Conservation (phyloP, 768 basidiomycete species). For the Leccinum disarticulatum region DNA sequence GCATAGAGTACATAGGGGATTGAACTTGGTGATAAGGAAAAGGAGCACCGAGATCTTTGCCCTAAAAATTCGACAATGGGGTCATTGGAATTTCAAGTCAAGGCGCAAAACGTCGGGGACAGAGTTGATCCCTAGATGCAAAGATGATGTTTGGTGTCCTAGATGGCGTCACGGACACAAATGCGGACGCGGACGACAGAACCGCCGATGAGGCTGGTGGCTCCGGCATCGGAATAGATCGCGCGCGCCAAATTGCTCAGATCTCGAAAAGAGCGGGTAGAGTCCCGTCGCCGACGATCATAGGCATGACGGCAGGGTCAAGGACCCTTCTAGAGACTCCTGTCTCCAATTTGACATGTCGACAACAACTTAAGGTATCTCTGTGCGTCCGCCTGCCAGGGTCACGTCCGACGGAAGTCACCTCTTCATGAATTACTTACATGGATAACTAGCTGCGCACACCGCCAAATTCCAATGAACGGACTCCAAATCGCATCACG, state of each 20-base stretch:
- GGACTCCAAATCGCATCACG: neutral
- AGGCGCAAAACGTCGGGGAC: neutral
- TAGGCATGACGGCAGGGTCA: neutral
- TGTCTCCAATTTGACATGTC: neutral
- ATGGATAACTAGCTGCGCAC: neutral
- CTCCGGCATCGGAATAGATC: neutral
- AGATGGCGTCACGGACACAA: neutral
- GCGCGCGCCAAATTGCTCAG: neutral
- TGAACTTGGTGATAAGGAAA: too few relatives aligned
- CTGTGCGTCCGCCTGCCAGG: neutral
- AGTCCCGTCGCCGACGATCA: neutral
- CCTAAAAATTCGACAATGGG: neutral
- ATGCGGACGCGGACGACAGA: neutral
- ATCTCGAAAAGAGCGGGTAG: neutral
- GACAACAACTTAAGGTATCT: neutral
- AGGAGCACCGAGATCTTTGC: too few relatives aligned
- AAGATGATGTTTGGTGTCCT: neutral
- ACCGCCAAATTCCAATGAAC: neutral
- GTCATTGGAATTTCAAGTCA: neutral
- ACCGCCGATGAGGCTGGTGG: neutral
- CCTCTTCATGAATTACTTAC: neutral
- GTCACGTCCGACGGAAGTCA: neutral
- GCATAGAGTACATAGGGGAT: too few relatives aligned
- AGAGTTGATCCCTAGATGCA: neutral
- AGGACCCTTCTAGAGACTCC: neutral